Conservation (phyloP, 1,284 basidiomycete genomes). For the Sporisorium reilianum region DNA sequence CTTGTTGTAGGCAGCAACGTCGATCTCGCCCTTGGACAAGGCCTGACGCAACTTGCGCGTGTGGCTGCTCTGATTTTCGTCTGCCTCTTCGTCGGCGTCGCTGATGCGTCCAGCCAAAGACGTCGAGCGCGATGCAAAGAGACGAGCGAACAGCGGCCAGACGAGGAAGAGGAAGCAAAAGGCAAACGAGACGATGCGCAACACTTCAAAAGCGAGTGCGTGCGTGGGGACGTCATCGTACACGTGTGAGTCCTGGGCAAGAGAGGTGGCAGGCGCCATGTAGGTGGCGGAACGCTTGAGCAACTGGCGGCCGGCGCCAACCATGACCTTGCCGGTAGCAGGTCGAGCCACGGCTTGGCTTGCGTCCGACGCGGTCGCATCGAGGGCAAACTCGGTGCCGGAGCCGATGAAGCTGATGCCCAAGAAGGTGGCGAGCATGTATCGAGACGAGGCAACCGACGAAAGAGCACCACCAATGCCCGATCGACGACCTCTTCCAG, state of each 20-base stretch:
- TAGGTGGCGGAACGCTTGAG: conserved; percentile 59
- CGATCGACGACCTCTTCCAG: conserved; percentile 21
- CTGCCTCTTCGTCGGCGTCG: conserved; percentile 6
- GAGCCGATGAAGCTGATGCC: conserved; percentile 63
- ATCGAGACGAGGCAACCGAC: conserved; percentile 52
- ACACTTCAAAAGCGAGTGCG: conserved; percentile 55
- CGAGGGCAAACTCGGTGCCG: conserved; percentile 44
- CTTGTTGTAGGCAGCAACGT: conserved; percentile 26
- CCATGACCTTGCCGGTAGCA: conserved; percentile 39
- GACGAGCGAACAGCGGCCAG: conserved; percentile 43
- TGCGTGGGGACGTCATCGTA: conserved; percentile 58
- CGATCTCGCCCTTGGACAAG: conserved; percentile 27
- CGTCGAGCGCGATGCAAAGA: conserved; percentile 18
- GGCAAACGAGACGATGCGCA: conserved; percentile 50
- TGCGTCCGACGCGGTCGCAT: conserved; percentile 23
- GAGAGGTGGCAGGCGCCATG: conserved; percentile 21
- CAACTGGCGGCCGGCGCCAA: conserved; percentile 64
- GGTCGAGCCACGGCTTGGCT: conserved; percentile 31
- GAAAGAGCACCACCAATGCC: conserved; percentile 28
- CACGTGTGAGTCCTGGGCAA: conserved; percentile 36
- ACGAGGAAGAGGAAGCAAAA: conserved; percentile 51
- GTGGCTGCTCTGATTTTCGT: neutral
- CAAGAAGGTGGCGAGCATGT: conserved; percentile 64
- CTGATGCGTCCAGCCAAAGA: neutral
- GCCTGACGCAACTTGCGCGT: conserved; percentile 35